Conservation (phyloP, 768 basidiomycete genomes). For the Tylopilus vinaceipallidus region DNA sequence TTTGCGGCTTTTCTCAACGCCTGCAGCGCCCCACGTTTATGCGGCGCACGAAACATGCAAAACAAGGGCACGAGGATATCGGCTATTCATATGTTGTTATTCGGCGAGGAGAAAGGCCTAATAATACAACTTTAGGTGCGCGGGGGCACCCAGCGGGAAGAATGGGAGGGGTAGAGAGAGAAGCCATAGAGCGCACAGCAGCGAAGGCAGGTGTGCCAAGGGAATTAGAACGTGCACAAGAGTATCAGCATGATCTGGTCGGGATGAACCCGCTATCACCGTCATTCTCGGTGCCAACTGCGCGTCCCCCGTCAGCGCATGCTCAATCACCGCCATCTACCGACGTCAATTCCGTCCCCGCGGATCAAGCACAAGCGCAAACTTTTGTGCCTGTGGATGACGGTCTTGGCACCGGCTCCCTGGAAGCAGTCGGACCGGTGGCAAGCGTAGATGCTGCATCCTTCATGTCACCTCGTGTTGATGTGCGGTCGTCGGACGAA, state of each 20-base stretch:
- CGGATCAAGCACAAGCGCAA: constrained; percentile 17
- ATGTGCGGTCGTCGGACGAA: constrained; percentile 16
- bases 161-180: constrained; percentile 31
- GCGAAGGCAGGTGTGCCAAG: constrained; percentile 16
- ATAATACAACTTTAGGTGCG: constrained; percentile 6
- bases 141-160: constrained; percentile 19
- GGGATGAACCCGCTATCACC: constrained; percentile 28
- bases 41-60: constrained; percentile 84
- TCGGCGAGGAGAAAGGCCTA: constrained; percentile 72
- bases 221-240: constrained; percentile 26
- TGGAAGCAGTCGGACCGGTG: constrained; percentile 15
- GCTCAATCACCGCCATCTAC: constrained; percentile 14
- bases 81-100: constrained; percentile 91
- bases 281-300: constrained; percentile 14
- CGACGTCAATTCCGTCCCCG: constrained; percentile 20
- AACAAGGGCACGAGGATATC: constrained; percentile 80
- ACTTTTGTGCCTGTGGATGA: constrained; percentile 19
- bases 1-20: constrained; percentile 86
- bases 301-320: constrained; percentile 7
- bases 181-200: constrained; percentile 28
- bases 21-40: constrained; percentile 85
- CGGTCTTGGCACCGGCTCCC: constrained; percentile 18
- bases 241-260: constrained; percentile 14
- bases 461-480: constrained; percentile 27
- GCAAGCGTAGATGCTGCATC: constrained; percentile 16